Evolutionary conservation across 192 early-diverging fungal genomes (phyloP).

Genomic region (Gonapodya sp.): DNA sequence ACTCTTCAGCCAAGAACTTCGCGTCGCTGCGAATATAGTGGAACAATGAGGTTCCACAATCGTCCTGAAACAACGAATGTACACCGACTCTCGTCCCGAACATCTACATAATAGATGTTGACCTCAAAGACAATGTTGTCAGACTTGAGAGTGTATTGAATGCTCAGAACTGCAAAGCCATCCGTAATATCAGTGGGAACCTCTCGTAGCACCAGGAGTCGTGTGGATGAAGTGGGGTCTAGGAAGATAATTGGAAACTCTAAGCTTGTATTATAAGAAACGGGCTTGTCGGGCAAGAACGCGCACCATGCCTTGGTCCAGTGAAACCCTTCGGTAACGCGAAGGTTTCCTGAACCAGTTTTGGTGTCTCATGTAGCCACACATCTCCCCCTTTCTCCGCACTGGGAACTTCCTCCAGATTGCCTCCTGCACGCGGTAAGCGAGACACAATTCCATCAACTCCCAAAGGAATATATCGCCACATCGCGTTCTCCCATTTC

Average conservation of each 20-base stretch:
- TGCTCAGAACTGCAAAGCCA: conserved; percentile 1
- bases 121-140: background rate
- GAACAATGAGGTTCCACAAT: background rate
- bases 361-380: background rate
- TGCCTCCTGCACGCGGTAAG: background rate
- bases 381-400: background rate
- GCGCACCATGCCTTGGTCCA: background rate
- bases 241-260: background rate
- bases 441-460: background rate
- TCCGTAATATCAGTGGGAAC: background rate
- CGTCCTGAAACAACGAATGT: background rate
- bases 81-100: background rate
- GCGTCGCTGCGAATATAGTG: background rate
- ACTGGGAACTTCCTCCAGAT: background rate
- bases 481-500: background rate
- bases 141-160: background rate
- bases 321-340: background rate
- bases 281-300: background rate
- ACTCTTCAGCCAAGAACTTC: background rate
- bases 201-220: background rate
- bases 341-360: background rate
- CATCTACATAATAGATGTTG: background rate
- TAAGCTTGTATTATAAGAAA: background rate
- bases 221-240: background rate
- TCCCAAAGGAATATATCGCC: background rate